A percentile compares a stretch with the other conserved stretches of the same genome.
These are phyloP conservation scores for Aspergillus sojae DNA, from an alignment of 2,329 filamentous ascomycete species.

Conservation along the genomic window DNA sequence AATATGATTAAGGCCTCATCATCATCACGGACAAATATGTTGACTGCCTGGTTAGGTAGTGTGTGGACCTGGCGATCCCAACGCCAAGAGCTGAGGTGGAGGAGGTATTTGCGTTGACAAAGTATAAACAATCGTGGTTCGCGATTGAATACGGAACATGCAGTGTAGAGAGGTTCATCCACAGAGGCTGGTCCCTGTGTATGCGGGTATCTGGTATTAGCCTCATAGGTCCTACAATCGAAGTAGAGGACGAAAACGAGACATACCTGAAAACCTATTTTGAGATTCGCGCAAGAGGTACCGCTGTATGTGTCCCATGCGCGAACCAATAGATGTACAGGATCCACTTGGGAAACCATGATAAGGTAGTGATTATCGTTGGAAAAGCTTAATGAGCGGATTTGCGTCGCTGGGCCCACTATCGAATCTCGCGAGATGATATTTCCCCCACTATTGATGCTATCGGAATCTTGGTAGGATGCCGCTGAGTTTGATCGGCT, in stretches of 20 bases:
- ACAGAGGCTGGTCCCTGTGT: background rate
- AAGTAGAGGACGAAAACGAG: background rate
- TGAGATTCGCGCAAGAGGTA: slow-evolving; percentile 1
- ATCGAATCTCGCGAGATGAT: slow-evolving; percentile 5
- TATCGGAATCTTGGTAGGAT: slow-evolving; percentile 5
- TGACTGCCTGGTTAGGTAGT: background rate
- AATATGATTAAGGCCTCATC: background rate
- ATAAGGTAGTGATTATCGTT: slow-evolving; percentile 15
- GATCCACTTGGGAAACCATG: slow-evolving; percentile 11
- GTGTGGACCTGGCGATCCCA: slow-evolving; percentile 2
- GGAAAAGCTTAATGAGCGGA: slow-evolving; percentile 16
- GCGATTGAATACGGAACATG: background rate
- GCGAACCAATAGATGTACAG: slow-evolving; percentile 8
- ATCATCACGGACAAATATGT: slow-evolving; percentile 6
- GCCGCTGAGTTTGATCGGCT: slow-evolving; percentile 16
- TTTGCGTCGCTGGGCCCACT: slow-evolving; percentile 10
- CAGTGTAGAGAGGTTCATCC: background rate
- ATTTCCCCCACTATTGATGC: slow-evolving; percentile 11
- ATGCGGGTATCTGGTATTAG: background rate
- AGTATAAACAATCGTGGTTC: slow-evolving; percentile 4
- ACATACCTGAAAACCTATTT: background rate
- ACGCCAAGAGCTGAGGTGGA: slow-evolving; percentile 1
- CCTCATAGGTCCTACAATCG: background rate
- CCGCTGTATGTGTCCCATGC: slow-evolving; percentile 17
- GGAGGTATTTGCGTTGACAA: slow-evolving; percentile 2